These are phyloP conservation scores for Neurospora tetrasperma DNA, from an alignment of 495 filamentous ascomycete species.

Conservation along the genomic window DNA sequence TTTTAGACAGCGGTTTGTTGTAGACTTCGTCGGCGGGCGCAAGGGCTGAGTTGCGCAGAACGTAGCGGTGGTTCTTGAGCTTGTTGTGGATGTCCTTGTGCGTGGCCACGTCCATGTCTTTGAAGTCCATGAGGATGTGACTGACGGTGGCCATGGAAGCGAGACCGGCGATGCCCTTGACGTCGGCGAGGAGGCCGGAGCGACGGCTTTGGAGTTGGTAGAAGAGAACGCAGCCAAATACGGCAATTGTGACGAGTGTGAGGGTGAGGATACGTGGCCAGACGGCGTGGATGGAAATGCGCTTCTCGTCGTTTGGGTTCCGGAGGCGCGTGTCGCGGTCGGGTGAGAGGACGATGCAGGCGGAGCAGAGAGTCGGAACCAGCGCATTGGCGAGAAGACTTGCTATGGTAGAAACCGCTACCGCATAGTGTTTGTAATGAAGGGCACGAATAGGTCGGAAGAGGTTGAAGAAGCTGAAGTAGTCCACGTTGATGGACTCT, in stretches of 20 bases:
- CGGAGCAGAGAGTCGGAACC: slow-evolving; percentile 52
- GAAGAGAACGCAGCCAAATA: slow-evolving; percentile 47
- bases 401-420: slow-evolving; percentile 49
- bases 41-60: slow-evolving; percentile 57
- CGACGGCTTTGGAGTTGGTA: slow-evolving; percentile 47
- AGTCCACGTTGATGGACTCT: slow-evolving; percentile 63
- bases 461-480: slow-evolving; percentile 54
- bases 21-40: slow-evolving; percentile 33
- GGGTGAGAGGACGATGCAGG: slow-evolving; percentile 44
- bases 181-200: slow-evolving; percentile 56
- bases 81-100: slow-evolving; percentile 56
- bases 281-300: slow-evolving; percentile 42
- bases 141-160: slow-evolving; percentile 62
- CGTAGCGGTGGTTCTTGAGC: slow-evolving; percentile 53
- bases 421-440: slow-evolving; percentile 51
- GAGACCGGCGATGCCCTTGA: slow-evolving; percentile 63
- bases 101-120: slow-evolving; percentile 55
- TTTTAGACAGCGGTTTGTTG: slow-evolving; percentile 11
- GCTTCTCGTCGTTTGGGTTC: slow-evolving; percentile 30
- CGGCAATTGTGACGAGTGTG: slow-evolving; percentile 40
- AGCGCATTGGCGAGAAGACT: slow-evolving; percentile 53
- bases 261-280: slow-evolving; percentile 52
- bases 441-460: slow-evolving; percentile 52
- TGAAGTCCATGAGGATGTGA: slow-evolving; percentile 67
- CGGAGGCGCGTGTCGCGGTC: slow-evolving; percentile 23